phyloP scores from a whole-genome alignment of 1,139 yeast species.

The Saccharomycopsis hybrid region DNA sequence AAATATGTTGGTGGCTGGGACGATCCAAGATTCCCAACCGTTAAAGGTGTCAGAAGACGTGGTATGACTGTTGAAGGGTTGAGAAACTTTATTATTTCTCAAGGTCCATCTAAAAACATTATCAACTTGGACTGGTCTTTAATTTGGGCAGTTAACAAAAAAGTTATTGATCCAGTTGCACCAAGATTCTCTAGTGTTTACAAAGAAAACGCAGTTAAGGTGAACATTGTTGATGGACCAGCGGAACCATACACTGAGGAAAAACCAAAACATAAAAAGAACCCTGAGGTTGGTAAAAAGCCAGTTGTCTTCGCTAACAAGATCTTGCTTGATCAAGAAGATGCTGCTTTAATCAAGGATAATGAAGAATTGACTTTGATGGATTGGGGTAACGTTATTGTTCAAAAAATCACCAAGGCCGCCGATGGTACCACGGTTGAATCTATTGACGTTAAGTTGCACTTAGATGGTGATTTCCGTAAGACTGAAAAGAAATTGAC shows the following conservation, averaged over 20 bases:
- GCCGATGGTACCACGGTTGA: constrained; percentile 48
- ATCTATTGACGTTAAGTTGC: constrained; percentile 70
- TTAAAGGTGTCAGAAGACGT: constrained; percentile 97
- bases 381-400: constrained; percentile 98
- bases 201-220: constrained; percentile 52
- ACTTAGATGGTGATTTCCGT: constrained; percentile 95
- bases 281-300: constrained; percentile 84
- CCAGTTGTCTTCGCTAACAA: constrained; percentile 61
- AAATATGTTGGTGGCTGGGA: constrained; percentile 87
- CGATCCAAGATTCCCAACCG: constrained; percentile 99
- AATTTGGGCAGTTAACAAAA: constrained; percentile 96
- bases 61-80: constrained; percentile 99
- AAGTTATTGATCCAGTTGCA: constrained; percentile 91
- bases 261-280: constrained; percentile 93
- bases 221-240: constrained; percentile 68
- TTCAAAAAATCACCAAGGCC: constrained; percentile 59
- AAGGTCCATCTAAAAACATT: constrained; percentile 96
- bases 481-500: constrained; percentile 93
- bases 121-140: constrained; percentile 94
- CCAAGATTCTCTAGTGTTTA: constrained; percentile 88
- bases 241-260: constrained; percentile 53
- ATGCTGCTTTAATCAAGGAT: constrained; percentile 62
- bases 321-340: constrained; percentile 80
- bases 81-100: constrained; percentile 84
- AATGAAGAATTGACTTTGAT: constrained; percentile 89